Evolutionary conservation across 2,329 filamentous ascomycete species (phyloP).

Genomic region (Orbilia brochopaga): DNA sequence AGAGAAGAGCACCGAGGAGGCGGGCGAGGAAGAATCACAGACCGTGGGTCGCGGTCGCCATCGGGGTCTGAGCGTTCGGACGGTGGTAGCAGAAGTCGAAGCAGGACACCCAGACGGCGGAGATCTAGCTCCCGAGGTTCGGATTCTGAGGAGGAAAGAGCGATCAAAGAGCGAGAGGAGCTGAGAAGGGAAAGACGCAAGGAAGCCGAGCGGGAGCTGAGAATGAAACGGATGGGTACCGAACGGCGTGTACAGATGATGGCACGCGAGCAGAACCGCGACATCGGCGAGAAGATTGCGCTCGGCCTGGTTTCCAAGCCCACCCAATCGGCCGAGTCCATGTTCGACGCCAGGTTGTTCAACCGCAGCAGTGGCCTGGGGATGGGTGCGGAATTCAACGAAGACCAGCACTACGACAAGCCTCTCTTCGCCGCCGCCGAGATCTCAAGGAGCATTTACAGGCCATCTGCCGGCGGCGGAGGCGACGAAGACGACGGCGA

Average conservation of each 20-base stretch:
- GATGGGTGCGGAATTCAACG: constrained; percentile 76
- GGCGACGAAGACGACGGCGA: constrained; percentile 82
- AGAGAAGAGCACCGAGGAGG: constrained; percentile 73
- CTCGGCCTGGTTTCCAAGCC: constrained; percentile 86
- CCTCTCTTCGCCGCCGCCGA: constrained; percentile 95
- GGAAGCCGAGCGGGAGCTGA: constrained; percentile 85
- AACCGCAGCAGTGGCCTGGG: constrained; percentile 92
- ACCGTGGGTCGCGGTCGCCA: constrained; percentile 49
- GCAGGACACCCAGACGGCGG: constrained; percentile 46
- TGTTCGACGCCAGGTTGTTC: constrained; percentile 96
- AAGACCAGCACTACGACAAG: constrained; percentile 97
- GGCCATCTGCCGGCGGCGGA: constrained; percentile 75
- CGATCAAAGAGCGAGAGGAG: constrained; percentile 75
- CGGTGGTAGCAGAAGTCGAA: constrained; percentile 54
- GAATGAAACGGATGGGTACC: constrained; percentile 93
- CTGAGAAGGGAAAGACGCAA: constrained; percentile 77
- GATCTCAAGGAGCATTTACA: constrained; percentile 91
- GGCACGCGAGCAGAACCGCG: constrained; percentile 91
- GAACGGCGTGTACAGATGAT: constrained; percentile 91
- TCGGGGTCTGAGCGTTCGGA: constrained; percentile 43
- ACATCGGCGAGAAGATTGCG: constrained; percentile 96
- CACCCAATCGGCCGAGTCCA: constrained; percentile 85
- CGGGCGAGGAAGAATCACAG: constrained; percentile 60
- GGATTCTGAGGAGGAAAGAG: constrained; percentile 69
- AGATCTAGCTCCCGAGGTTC: constrained; percentile 56